Base-by-base conservation (phyloP, 495 filamentous ascomycete genomes). In the Gamarada debralockiae region DNA sequence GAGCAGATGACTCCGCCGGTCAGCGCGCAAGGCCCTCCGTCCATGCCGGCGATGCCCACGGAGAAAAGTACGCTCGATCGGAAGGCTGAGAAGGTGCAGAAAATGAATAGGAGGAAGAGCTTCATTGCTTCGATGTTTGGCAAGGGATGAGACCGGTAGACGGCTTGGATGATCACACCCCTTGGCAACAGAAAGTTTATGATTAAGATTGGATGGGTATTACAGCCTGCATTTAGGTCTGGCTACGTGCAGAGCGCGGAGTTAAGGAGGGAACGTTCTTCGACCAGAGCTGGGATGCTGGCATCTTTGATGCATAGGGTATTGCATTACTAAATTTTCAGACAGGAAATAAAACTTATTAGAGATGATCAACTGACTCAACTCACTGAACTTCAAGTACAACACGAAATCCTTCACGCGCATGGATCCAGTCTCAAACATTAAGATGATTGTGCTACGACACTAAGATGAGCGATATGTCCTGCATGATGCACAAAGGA, bases 101-200 rank as follows among this genome's bases (percentile, higher is more conserved):
- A 63, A 50, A 49, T 72, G 52, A 59, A 61, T 14, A 69, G 69
- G 58, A 64, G 73, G 60, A 78, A 69, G 66, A 82, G 79, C 51
- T 78, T 81, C 52, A 67, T 80, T 29, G 64, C 70, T 9, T 65
- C 69, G 12, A 60, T 73, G 14, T 79, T 81, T 59, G 66, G 68
- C 14, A 65, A 69, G 47, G 37, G 24, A 40, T 48, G 34, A 33
- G 38, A 27, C 27, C 27, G 27, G 10, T 29, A 29, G 27, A 29
- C n/a, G n/a, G n/a, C n/a, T n/a, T n/a, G n/a, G n/a, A n/a, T n/a
- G n/a, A n/a, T n/a, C n/a, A n/a, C n/a, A n/a, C n/a, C n/a, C n/a
- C n/a, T n/a, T n/a, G n/a, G n/a, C n/a, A n/a, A n/a, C n/a, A n/a
- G n/a, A n/a, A n/a, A n/a, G n/a, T n/a, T n/a, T n/a, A n/a, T n/a